These are phyloP conservation scores for Musa balbisiana DNA, from an alignment of 202 grass and related monocot species.

Conservation along the genomic window DNA sequence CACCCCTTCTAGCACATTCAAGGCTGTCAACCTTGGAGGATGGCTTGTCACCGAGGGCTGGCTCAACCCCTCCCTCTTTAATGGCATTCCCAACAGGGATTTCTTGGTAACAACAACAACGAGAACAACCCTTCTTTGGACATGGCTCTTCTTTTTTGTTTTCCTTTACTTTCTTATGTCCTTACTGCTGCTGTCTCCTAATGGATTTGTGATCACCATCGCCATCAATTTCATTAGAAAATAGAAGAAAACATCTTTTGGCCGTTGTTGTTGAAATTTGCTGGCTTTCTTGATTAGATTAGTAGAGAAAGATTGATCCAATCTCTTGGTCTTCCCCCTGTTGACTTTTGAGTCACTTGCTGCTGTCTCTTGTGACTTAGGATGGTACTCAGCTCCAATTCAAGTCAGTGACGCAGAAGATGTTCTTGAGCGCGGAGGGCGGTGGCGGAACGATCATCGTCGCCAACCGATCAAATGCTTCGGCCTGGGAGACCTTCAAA, in stretches of 20 bases:
- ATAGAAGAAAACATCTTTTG: too few species aligned
- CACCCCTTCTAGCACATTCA: constrained; percentile 25
- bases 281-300: too few species aligned
- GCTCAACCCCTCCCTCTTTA: constrained; percentile 69
- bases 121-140: too few species aligned
- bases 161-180: too few species aligned
- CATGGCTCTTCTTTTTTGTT: too few species aligned
- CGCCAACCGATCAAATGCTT: constrained; percentile 40
- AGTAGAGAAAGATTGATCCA: too few species aligned
- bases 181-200: too few species aligned
- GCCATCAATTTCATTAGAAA: too few species aligned
- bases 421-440: constrained; percentile 43
- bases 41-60: constrained; percentile 86
- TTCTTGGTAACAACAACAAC: constrained; percentile 31
- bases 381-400: constrained; percentile 79
- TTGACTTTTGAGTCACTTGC: background rate
- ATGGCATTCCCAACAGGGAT: constrained; percentile 68
- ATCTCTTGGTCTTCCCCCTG: too few species aligned
- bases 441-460: constrained; percentile 47
- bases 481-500: constrained; percentile 78
- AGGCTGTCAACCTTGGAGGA: constrained; percentile 67
- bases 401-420: constrained; percentile 47
- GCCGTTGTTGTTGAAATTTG: too few species aligned
- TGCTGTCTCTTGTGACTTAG: constrained; percentile 17
- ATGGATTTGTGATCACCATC: too few species aligned